Base-by-base conservation (phyloP, 1,284 basidiomycete species). In the Microbotryum scabiosae region DNA sequence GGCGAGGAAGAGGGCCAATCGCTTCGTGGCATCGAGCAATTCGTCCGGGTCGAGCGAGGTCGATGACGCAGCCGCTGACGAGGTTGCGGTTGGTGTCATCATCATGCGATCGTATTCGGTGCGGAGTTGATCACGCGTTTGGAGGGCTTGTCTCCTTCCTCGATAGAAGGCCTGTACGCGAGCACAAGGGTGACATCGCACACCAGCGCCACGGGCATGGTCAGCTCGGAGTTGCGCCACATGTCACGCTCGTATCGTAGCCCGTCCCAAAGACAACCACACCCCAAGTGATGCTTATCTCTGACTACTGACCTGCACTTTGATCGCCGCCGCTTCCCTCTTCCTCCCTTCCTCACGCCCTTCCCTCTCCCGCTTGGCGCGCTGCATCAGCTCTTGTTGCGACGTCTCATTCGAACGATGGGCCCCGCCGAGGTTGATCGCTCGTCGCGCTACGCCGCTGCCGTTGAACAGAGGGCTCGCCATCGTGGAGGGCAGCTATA, bases 371-470 rank as follows among this genome's bases (percentile, higher is more conserved):
- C 77, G 76, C 67, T 81, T 81, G 8, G 85, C 87, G 56, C 82
- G 78, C 64, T 81, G 78, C 47, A 88, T 76, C 65, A 89, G 80
- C 49, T 80, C 76, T 20, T 81, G 71, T 10, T 79, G 78, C 18
- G 80, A 75, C 0, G 79, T 79, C 1, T 78, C 85, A 4, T 25
- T 4, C 16, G 47, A 49, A n/a, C 51, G 50, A 41, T n/a, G 48
- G 14, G 18, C 41, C n/a, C 87, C 87, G 43, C 64, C 62, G 36
- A 90, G 80, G 72, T 90, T 89, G 68, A 90, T 89, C 65, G 82
- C 79, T 32, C 84, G 80, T 57, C 82, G 79, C 61, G 79, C 74
- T 51, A 70, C 71, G 44, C 74, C 56, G 21, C 57, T 68, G 26
- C 80, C 79, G 14, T 64, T 65, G 64, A 74, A 74, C 44, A 63